These are phyloP conservation scores for Russula brevipes DNA, from an alignment of 768 basidiomycete species.

Conservation along the genomic window DNA sequence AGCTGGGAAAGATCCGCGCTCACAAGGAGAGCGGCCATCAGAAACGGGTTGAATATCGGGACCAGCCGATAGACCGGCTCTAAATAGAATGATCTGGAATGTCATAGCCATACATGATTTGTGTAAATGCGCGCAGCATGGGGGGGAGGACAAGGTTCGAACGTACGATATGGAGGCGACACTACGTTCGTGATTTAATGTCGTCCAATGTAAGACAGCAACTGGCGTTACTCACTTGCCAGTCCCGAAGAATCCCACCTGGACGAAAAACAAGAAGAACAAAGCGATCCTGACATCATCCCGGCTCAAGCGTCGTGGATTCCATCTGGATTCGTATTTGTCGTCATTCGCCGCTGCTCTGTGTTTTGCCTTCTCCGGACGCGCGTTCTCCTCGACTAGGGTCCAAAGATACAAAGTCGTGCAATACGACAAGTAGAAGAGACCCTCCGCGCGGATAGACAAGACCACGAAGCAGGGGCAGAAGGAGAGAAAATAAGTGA, in stretches of 20 bases:
- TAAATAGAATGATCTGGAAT: slow-evolving; percentile 87
- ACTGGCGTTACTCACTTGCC: slow-evolving; percentile 55
- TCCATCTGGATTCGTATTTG: slow-evolving; percentile 21
- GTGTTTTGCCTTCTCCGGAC: slow-evolving; percentile 2
- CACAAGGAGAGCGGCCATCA: slow-evolving; percentile 71
- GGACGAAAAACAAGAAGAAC: slow-evolving; percentile 83
- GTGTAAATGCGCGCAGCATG: not conserved
- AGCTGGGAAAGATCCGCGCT: slow-evolving; percentile 14
- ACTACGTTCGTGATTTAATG: slow-evolving; percentile 23
- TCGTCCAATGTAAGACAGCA: not conserved
- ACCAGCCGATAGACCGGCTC: slow-evolving; percentile 85
- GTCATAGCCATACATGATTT: slow-evolving; percentile 36
- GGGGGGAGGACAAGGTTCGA: not conserved
- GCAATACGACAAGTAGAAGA: slow-evolving; percentile 72
- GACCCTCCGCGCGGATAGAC: slow-evolving; percentile 75
- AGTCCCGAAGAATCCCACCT: slow-evolving; percentile 81
- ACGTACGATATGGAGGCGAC: slow-evolving; percentile 24
- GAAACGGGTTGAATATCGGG: slow-evolving; percentile 79
- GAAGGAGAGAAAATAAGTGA: slow-evolving; percentile 65
- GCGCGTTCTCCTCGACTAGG: slow-evolving; percentile 47
- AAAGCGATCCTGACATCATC: slow-evolving; percentile 71
- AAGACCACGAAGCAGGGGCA: slow-evolving; percentile 72
- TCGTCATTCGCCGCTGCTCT: not conserved
- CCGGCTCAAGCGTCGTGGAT: slow-evolving; percentile 24
- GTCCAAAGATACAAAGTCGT: slow-evolving; percentile 63